These are phyloP conservation scores for Larix kaempferi DNA, from an alignment of 75 land plant genomes.

Conservation along the genomic window DNA sequence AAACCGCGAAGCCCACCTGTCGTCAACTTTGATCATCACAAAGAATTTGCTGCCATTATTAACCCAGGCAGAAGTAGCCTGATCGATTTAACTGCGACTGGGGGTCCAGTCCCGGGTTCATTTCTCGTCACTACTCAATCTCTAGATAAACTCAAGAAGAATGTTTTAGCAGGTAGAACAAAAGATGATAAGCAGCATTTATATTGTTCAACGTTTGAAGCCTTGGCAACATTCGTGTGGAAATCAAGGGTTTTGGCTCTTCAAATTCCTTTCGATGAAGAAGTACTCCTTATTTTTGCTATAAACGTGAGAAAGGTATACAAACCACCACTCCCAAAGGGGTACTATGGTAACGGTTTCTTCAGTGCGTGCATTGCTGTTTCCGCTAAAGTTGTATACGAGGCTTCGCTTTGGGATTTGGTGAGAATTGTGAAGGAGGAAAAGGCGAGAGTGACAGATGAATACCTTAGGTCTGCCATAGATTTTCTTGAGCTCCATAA, in stretches of 20 bases:
- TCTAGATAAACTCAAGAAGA: not conserved
- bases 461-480: not conserved
- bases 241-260: constrained; percentile 2
- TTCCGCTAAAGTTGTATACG: not conserved
- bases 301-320: not conserved
- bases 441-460: not conserved
- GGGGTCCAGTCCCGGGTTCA: not conserved
- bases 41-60: not conserved
- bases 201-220: constrained; percentile 7
- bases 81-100: not conserved
- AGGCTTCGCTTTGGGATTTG: not conserved
- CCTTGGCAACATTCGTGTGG: constrained; percentile 12
- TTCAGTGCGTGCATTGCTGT: not conserved
- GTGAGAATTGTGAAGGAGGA: not conserved
- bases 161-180: not conserved
- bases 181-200: not conserved
- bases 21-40: not conserved
- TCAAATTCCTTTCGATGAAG: not conserved
- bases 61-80: not conserved
- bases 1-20: not conserved
- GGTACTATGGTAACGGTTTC: not conserved
- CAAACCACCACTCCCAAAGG: not conserved
- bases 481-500: not conserved
- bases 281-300: not conserved
- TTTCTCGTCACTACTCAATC: not conserved